These are phyloP conservation scores for Alternaria metachromatica DNA, from an alignment of 2,329 filamentous ascomycete species.

Conservation along the genomic window DNA sequence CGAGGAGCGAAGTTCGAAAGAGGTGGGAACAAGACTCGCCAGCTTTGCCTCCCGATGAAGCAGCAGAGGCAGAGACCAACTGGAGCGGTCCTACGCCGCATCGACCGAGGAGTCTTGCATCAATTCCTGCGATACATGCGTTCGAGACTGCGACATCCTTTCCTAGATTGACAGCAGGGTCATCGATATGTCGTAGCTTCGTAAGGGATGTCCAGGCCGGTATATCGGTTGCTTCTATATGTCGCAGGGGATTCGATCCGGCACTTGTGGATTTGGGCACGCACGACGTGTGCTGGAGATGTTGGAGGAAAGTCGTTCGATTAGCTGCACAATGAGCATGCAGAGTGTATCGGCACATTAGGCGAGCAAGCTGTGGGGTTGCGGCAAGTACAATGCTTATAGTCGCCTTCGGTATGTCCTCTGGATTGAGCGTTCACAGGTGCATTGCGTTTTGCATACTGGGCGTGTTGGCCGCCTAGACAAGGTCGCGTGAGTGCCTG, in stretches of 20 bases:
- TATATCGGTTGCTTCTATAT: neutral
- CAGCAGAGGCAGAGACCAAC: neutral
- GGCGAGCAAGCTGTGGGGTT: conserved; percentile 1
- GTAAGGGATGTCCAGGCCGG: neutral
- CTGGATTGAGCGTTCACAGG: neutral
- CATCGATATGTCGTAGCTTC: neutral
- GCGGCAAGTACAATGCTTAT: conserved; percentile 2
- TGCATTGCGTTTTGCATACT: neutral
- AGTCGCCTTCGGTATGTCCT: neutral
- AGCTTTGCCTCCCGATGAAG: neutral
- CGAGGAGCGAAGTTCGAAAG: neutral
- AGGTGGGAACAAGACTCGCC: neutral
- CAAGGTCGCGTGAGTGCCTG: neutral
- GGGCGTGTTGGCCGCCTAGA: neutral
- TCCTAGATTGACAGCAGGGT: neutral
- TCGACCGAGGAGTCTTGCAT: neutral
- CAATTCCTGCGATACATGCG: neutral
- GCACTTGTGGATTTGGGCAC: neutral
- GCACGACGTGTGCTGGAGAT: neutral
- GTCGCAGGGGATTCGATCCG: neutral
- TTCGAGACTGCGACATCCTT: neutral
- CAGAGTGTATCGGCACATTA: neutral
- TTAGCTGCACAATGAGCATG: neutral
- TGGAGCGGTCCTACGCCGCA: neutral
- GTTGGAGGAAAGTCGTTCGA: neutral